Evolutionary conservation across 2,329 filamentous ascomycete genomes (phyloP).

Genomic region (Diaporthe eres): DNA sequence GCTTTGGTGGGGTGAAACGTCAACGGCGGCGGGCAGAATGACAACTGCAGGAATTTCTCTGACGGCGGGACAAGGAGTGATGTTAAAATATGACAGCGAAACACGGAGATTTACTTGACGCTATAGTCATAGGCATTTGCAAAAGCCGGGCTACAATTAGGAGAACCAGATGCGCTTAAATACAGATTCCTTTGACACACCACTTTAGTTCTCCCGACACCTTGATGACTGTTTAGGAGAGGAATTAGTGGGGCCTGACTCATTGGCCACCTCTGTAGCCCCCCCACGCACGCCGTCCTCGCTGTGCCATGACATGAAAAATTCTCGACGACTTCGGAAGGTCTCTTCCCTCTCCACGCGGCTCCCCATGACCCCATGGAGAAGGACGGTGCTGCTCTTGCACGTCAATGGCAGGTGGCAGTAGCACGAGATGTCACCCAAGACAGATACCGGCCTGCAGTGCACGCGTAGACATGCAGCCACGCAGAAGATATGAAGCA

Average conservation of each 20-base stretch:
- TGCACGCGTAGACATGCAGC: neutral
- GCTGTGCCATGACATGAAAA: conserved; percentile 35
- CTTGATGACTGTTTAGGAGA: conserved; percentile 33
- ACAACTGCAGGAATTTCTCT: conserved; percentile 17
- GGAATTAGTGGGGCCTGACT: conserved; percentile 35
- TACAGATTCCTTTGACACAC: conserved; percentile 30
- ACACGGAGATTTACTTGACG: conserved; percentile 23
- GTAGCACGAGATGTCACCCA: conserved; percentile 10
- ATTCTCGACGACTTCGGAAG: conserved; percentile 35
- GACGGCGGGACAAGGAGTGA: neutral
- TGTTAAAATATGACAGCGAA: conserved; percentile 20
- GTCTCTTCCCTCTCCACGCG: conserved; percentile 18
- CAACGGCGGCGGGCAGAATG: conserved; percentile 3
- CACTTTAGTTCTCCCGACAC: neutral
- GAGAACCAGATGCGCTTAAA: conserved; percentile 26
- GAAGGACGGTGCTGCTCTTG: conserved; percentile 10
- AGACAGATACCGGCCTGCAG: conserved; percentile 18
- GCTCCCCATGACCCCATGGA: conserved; percentile 20
- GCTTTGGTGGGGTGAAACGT: conserved; percentile 34
- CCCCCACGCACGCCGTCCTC: conserved; percentile 26
- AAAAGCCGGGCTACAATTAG: neutral
- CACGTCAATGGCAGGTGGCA: conserved; percentile 23
- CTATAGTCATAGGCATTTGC: conserved; percentile 8
- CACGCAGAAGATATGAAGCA: neutral
- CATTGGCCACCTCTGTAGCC: conserved; percentile 25